Conservation (phyloP, 768 basidiomycete genomes). For the Boletellus emodensis region DNA sequence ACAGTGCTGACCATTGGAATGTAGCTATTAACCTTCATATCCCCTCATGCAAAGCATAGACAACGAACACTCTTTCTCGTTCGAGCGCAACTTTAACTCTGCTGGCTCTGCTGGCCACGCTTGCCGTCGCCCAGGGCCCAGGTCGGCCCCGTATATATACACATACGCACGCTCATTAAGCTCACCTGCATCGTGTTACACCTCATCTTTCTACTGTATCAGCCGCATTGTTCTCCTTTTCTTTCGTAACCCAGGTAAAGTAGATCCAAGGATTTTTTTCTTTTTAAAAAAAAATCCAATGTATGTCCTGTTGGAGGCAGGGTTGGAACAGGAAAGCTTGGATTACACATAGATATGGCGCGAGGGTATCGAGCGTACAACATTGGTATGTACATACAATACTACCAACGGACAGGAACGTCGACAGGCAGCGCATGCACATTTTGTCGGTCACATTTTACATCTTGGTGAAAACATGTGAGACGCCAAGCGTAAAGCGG, state of each 20-base stretch:
- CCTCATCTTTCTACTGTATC: constrained; percentile 33
- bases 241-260: constrained; percentile 23
- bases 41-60: constrained; percentile 72
- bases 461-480: constrained; percentile 16
- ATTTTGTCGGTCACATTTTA: constrained; percentile 1
- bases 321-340: background rate
- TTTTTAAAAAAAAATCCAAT: background rate
- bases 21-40: constrained; percentile 88
- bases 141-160: constrained; percentile 33
- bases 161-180: constrained; percentile 36
- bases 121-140: constrained; percentile 15
- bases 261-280: constrained; percentile 10
- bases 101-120: constrained; percentile 7
- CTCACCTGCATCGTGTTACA: constrained; percentile 27
- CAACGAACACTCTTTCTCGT: constrained; percentile 11
- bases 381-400: constrained; percentile 1
- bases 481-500: background rate
- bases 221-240: constrained; percentile 18
- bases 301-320: background rate
- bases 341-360: background rate
- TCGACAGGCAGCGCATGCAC: background rate
- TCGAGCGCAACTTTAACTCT: constrained; percentile 2
- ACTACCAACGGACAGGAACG: background rate
- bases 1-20: constrained; percentile 5
- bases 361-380: background rate